Evolutionary conservation across 176 grass and related monocot species (phyloP).

Genomic region (Triticum urartu): DNA sequence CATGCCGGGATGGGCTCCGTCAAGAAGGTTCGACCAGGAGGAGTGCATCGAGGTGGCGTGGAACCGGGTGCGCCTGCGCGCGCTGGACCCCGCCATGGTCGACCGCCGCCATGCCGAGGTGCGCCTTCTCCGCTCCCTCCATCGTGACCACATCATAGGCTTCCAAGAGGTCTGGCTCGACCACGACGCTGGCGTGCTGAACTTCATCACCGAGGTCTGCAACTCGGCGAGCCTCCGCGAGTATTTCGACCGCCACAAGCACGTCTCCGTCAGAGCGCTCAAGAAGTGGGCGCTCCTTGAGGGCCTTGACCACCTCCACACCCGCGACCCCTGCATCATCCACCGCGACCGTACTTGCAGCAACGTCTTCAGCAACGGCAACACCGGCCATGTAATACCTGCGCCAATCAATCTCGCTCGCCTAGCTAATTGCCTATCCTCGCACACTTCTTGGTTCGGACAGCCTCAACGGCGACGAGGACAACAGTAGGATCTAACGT

Average conservation of each 20-base stretch:
- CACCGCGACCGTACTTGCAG: slow-evolving; percentile 97
- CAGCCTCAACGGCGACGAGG: too few relatives aligned
- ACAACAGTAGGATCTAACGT: too few relatives aligned
- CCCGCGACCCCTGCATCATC: slow-evolving; percentile 90
- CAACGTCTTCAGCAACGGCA: slow-evolving; percentile 99
- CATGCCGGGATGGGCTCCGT: slow-evolving; percentile 74
- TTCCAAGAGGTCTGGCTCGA: slow-evolving; percentile 81
- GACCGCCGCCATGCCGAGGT: slow-evolving; percentile 77
- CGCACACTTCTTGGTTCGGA: neutral
- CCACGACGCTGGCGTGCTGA: slow-evolving; percentile 59
- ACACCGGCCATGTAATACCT: slow-evolving; percentile 71
- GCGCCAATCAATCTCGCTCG: neutral
- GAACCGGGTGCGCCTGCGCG: slow-evolving; percentile 76
- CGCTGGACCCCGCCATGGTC: slow-evolving; percentile 62
- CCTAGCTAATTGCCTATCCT: neutral
- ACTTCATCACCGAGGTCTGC: slow-evolving; percentile 98
- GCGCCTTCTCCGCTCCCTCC: slow-evolving; percentile 71
- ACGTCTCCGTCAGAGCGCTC: slow-evolving; percentile 80
- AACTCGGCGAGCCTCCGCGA: slow-evolving; percentile 77
- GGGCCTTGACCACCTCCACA: slow-evolving; percentile 84
- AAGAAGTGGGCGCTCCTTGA: slow-evolving; percentile 91
- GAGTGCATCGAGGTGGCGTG: slow-evolving; percentile 97
- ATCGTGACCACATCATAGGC: slow-evolving; percentile 78
- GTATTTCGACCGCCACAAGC: slow-evolving; percentile 50
- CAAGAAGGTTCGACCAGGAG: slow-evolving; percentile 98